A percentile compares a stretch with the other conserved stretches of the same genome.
Conservation (phyloP, 1,284 basidiomycete species). For the Inonotus obliquus region DNA sequence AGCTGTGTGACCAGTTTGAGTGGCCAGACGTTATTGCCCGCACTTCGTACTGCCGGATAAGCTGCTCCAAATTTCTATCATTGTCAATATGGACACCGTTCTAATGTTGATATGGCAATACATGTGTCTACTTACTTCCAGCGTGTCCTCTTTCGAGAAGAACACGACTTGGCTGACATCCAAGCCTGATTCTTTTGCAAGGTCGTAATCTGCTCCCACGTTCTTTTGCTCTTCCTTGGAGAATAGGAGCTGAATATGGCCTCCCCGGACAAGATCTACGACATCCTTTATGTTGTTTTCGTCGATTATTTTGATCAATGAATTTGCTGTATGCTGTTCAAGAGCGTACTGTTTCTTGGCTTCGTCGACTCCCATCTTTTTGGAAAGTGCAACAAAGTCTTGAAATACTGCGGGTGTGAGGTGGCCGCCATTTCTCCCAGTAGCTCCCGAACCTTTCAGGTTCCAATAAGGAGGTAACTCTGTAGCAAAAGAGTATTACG, state of each 20-base stretch:
- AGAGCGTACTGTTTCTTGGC: constrained; percentile 50
- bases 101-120: background rate
- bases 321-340: constrained; percentile 51
- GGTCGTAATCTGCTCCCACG: constrained; percentile 42
- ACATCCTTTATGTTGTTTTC: constrained; percentile 38
- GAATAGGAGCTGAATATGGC: constrained; percentile 49
- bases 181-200: constrained; percentile 51
- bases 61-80: constrained; percentile 49
- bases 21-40: constrained; percentile 70
- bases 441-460: constrained; percentile 69
- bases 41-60: constrained; percentile 46
- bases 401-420: constrained; percentile 51
- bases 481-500: constrained; percentile 26
- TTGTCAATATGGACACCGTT: background rate
- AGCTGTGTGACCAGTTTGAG: constrained; percentile 69
- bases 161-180: constrained; percentile 42
- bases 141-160: constrained; percentile 44
- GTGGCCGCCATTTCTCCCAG: constrained; percentile 78
- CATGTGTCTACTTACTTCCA: constrained; percentile 33
- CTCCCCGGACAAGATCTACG: constrained; percentile 62
- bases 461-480: background rate
- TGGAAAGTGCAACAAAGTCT: constrained; percentile 38
- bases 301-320: constrained; percentile 48
- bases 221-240: constrained; percentile 39
- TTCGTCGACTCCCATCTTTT: constrained; percentile 45